Percentiles rank a stretch among this genome's conserved stretches.
These are phyloP conservation scores for Globisporangium megalacanthum DNA, from an alignment of 352 stramenopile species.

Conservation along the genomic window DNA sequence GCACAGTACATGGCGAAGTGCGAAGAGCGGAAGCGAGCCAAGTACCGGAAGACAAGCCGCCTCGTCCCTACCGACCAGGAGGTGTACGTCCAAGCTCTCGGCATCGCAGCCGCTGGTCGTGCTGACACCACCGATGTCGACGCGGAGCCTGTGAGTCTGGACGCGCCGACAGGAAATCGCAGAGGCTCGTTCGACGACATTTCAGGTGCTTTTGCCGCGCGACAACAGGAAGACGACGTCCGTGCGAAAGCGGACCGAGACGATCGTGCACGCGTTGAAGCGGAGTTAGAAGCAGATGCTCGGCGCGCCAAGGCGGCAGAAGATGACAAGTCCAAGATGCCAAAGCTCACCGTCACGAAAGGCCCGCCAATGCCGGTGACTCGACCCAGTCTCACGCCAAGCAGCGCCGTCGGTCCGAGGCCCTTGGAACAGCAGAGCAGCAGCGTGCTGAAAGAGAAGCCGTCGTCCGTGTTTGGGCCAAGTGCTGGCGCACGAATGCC, in stretches of 20 bases:
- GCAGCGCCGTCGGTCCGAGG: not conserved
- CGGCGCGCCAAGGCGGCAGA: not conserved
- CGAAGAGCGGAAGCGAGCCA: conserved; percentile 10
- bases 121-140: conserved; percentile 9
- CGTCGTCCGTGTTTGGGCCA: conserved; percentile 21
- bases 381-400: not conserved
- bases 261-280: conserved; percentile 15
- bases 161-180: not conserved
- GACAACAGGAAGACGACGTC: conserved; percentile 4
- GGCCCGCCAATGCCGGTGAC: conserved; percentile 29
- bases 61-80: conserved; percentile 25
- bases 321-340: conserved; percentile 13
- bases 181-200: conserved; percentile 35
- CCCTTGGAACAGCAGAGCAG: conserved; percentile 21
- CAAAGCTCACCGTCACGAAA: conserved; percentile 41
- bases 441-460: conserved; percentile 19
- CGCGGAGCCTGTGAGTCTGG: not conserved
- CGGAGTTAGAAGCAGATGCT: conserved; percentile 15
- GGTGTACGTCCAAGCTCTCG: conserved; percentile 12
- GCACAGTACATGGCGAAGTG: conserved; percentile 42
- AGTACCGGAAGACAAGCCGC: conserved; percentile 18
- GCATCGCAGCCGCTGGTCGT: conserved; percentile 9
- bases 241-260: not conserved
- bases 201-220: conserved; percentile 1
- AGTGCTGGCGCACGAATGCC: conserved; percentile 7